Evolutionary conservation across 768 basidiomycete genomes (phyloP).

Genomic region (Mycena epipterygia): DNA sequence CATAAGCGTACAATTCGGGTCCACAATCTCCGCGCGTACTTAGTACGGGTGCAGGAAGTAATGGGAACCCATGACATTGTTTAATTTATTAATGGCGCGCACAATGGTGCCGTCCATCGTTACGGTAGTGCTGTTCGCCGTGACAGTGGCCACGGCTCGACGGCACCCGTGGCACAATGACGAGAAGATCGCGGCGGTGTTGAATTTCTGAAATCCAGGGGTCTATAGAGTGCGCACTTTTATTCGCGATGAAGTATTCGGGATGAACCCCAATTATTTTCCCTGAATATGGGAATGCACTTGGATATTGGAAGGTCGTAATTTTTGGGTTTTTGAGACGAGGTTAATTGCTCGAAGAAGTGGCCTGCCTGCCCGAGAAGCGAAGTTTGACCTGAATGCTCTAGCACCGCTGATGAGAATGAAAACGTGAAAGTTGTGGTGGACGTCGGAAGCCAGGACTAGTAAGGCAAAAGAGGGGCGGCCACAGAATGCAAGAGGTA

Average conservation of each 20-base stretch:
- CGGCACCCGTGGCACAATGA: too few relatives aligned
- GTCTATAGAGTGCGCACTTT: conserved; percentile 2
- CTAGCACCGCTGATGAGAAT: conserved; percentile 8
- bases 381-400: background rate
- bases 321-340: conserved; percentile 11
- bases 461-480: conserved; percentile 1
- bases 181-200: conserved; percentile 8
- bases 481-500: conserved; percentile 8
- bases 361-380: conserved; percentile 6
- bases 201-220: conserved; percentile 8
- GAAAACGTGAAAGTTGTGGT: conserved; percentile 7
- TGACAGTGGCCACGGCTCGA: conserved; percentile 14
- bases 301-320: background rate
- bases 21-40: conserved; percentile 8
- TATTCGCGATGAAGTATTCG: background rate
- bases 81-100: conserved; percentile 18
- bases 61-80: background rate
- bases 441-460: background rate
- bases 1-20: background rate
- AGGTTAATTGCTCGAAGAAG: conserved; percentile 10
- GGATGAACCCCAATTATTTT: background rate
- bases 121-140: conserved; percentile 16
- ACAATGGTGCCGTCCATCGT: conserved; percentile 11
- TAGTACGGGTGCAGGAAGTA: conserved; percentile 3
- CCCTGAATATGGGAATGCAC: conserved; percentile 8